Evolutionary conservation across 345 rosid species (phyloP).

Genomic region (Raphanus sativus): DNA sequence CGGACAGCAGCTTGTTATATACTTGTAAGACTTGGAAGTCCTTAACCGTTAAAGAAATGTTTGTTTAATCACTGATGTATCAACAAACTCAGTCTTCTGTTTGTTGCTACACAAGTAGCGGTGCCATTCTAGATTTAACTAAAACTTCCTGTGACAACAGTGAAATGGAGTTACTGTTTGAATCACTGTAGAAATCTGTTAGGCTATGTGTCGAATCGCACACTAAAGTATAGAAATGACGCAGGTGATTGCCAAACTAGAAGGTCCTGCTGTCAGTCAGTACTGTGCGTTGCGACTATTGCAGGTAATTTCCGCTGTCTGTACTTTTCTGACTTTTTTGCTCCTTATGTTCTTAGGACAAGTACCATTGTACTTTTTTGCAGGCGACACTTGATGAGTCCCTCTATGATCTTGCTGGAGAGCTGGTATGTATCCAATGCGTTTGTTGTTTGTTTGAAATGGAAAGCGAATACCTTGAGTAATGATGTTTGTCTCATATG

Average conservation of each 20-base stretch:
- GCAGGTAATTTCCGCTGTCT: constrained; percentile 51
- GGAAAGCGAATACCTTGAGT: constrained; percentile 11
- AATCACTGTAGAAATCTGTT: constrained; percentile 1
- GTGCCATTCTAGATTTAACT: background rate
- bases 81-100: constrained; percentile 5
- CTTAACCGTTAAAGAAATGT: constrained; percentile 17
- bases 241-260: constrained; percentile 96
- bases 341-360: constrained; percentile 19
- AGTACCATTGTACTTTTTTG: constrained; percentile 30
- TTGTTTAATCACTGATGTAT: background rate
- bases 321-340: constrained; percentile 1
- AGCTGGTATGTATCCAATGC: constrained; percentile 60
- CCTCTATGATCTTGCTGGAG: constrained; percentile 98
- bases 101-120: constrained; percentile 9
- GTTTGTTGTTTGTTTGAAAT: constrained; percentile 16
- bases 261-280: constrained; percentile 98
- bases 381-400: constrained; percentile 99
- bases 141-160: background rate
- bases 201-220: background rate
- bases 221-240: constrained; percentile 22
- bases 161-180: background rate
- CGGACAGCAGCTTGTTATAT: constrained; percentile 99
- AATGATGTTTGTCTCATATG: constrained; percentile 1
- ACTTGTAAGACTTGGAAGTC: constrained; percentile 60
- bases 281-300: constrained; percentile 89